Evolutionary conservation across 2,329 filamentous ascomycete species (phyloP).

Genomic region (Hypoxylon sp.): DNA sequence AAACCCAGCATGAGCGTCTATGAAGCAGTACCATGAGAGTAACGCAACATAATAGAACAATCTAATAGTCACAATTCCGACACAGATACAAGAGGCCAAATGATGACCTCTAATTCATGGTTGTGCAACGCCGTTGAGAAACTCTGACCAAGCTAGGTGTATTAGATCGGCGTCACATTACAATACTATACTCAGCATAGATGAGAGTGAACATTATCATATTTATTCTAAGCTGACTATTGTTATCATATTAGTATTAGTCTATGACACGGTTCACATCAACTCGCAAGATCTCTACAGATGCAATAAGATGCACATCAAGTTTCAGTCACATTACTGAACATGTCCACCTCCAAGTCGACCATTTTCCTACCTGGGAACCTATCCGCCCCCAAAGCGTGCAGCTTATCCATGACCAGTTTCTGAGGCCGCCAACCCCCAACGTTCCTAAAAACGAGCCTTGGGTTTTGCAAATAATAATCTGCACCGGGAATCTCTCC

Average conservation of each 20-base stretch:
- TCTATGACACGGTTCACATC: background rate
- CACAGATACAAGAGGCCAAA: too few relatives aligned
- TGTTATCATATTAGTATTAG: too few relatives aligned
- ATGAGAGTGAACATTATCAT: background rate
- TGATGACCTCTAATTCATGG: too few relatives aligned
- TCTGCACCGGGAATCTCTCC: background rate
- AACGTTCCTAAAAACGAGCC: slow-evolving; percentile 5
- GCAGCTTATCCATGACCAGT: slow-evolving; percentile 1
- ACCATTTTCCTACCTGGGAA: background rate
- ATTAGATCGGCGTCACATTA: too few relatives aligned
- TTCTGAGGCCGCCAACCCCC: slow-evolving; percentile 10
- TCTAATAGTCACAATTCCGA: too few relatives aligned
- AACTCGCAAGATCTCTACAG: background rate
- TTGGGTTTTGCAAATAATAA: background rate
- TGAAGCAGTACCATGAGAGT: too few relatives aligned
- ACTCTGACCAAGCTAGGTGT: too few relatives aligned
- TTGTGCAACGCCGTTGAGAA: too few relatives aligned
- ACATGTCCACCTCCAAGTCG: background rate
- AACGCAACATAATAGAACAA: too few relatives aligned
- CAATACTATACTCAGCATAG: too few relatives aligned
- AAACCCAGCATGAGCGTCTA: too few relatives aligned
- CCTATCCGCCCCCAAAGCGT: background rate
- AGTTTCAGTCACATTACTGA: background rate
- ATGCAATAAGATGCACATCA: background rate
- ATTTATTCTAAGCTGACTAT: background rate